phyloP scores from a whole-genome alignment of 2,329 filamentous ascomycete genomes.

The Colletotrichum neosansevieriae region DNA sequence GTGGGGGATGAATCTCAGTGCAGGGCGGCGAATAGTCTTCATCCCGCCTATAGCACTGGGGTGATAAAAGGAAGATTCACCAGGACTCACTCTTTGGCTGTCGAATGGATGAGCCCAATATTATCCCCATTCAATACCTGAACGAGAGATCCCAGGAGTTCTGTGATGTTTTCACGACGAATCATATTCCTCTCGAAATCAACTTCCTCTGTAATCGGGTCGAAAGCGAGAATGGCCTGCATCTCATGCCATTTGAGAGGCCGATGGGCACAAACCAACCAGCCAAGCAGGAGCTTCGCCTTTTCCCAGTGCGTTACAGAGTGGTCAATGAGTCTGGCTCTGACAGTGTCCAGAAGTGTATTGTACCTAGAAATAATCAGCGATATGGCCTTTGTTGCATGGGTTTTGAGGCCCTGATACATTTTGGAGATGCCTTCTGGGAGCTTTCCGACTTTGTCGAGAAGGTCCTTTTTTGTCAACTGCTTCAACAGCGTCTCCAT shows the following conservation, averaged over 20 bases:
- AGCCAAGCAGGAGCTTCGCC: constrained; percentile 51
- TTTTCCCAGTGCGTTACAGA: constrained; percentile 41
- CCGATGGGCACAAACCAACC: constrained; percentile 54
- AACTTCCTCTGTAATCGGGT: constrained; percentile 26
- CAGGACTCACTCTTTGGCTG: constrained; percentile 50
- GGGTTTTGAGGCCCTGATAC: neutral
- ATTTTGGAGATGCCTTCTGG: constrained; percentile 14
- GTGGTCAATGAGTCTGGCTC: neutral
- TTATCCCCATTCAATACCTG: constrained; percentile 47
- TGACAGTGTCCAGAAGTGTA: constrained; percentile 43
- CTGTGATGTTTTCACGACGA: constrained; percentile 41
- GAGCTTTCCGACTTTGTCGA: constrained; percentile 15
- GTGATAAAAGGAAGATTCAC: too few species aligned
- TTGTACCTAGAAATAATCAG: constrained; percentile 45
- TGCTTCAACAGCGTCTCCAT: constrained; percentile 46
- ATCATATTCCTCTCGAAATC: constrained; percentile 44
- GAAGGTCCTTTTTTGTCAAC: constrained; percentile 40
- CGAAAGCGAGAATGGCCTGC: constrained; percentile 50
- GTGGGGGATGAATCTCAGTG: too few species aligned
- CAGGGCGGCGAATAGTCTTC: too few species aligned
- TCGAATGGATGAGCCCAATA: constrained; percentile 54
- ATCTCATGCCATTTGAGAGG: constrained; percentile 57
- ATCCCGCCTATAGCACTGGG: too few species aligned
- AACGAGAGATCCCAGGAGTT: constrained; percentile 54
- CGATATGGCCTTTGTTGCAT: too few species aligned